Evolutionary conservation across 176 grass and related monocot species (phyloP), one percentile per base, ranked within the genome.

Genomic region (Ensete ventricosum): DNA sequence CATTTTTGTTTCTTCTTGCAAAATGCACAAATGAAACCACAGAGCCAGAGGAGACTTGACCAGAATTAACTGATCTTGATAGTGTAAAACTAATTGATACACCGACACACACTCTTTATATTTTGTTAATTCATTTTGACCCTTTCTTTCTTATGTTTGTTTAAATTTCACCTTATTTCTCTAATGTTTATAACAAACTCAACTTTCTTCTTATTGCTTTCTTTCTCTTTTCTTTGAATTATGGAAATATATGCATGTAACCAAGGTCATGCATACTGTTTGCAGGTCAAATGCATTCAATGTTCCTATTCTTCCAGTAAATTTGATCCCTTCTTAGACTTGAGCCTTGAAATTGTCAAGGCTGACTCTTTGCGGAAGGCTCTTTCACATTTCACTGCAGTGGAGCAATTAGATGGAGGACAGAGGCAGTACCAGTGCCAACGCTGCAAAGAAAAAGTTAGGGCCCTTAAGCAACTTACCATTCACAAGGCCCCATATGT

Each of bases 261-360:
- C 59, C 64, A 26, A 24, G 12, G 69, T 73, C 50, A 52, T 19
- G 6, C 79, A 25, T 72, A 58, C 48, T 27, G 19, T 65, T 73
- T 82, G 14, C 88, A 99, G 95, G 95, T 99, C 62, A 99, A 83
- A 89, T 99, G 95, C 82, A 89, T 72, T 17, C 81, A 77, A 23
- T 99, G 95, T 81, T 88, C 67, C 9, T 86, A 91, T 57, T 94
- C 88, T 77, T 99, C 91, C 65, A 99, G 91, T 63, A 94, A 86
- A 74, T 94, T 87, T 69, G 95, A 99, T 76, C 95, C 95, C 66
- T 99, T 99, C 80, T 83, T 94, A 77, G 95, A 99, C 81, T 85
- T 99, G 73, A 99, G 95, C 78, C 88, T 99, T 75, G 90, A 99
- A 87, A 99, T 99, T 84, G 88, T 72, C 20, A 99, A 91, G 78